Percentiles rank a stretch among this genome's conserved stretches.
Conservation (phyloP, 169 alveolate species). For the Theileria equi region DNA sequence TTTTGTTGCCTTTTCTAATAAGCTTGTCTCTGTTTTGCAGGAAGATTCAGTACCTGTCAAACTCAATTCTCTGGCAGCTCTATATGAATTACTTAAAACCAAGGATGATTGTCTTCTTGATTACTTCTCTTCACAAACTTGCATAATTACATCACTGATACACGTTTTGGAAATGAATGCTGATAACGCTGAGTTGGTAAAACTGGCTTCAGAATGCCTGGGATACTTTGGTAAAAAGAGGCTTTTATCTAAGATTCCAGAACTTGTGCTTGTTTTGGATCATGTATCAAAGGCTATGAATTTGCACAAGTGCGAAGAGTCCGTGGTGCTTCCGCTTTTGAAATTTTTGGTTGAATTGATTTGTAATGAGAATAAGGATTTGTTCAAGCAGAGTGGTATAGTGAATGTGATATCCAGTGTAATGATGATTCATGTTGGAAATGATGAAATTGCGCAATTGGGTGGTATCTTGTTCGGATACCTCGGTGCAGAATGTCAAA, state of each 20-base stretch:
- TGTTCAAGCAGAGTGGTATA: constrained; percentile 77
- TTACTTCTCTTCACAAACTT: constrained; percentile 61
- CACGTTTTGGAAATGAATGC: constrained; percentile 66
- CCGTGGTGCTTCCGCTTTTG: constrained; percentile 67
- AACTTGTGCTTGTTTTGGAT: constrained; percentile 65
- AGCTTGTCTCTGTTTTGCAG: constrained; percentile 56
- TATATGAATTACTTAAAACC: constrained; percentile 72
- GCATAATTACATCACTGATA: constrained; percentile 53
- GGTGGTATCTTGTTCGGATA: constrained; percentile 85
- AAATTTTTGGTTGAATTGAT: constrained; percentile 69
- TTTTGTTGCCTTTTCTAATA: constrained; percentile 60
- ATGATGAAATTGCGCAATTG: constrained; percentile 73
- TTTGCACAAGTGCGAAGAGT: constrained; percentile 74
- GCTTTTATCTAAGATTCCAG: constrained; percentile 41
- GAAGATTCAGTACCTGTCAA: constrained; percentile 36
- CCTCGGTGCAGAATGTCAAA: constrained; percentile 89
- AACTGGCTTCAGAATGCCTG: constrained; percentile 57
- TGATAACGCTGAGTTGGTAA: constrained; percentile 59
- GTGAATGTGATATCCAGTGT: constrained; percentile 83
- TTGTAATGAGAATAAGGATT: constrained; percentile 67
- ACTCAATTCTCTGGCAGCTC: constrained; percentile 67
- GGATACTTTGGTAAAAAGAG: constrained; percentile 58
- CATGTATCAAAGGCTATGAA: constrained; percentile 66
- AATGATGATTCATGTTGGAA: constrained; percentile 80
- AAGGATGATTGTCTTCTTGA: constrained; percentile 60